phyloP scores from a whole-genome alignment of 176 grass and related monocot genomes.

The Musa itinerans region DNA sequence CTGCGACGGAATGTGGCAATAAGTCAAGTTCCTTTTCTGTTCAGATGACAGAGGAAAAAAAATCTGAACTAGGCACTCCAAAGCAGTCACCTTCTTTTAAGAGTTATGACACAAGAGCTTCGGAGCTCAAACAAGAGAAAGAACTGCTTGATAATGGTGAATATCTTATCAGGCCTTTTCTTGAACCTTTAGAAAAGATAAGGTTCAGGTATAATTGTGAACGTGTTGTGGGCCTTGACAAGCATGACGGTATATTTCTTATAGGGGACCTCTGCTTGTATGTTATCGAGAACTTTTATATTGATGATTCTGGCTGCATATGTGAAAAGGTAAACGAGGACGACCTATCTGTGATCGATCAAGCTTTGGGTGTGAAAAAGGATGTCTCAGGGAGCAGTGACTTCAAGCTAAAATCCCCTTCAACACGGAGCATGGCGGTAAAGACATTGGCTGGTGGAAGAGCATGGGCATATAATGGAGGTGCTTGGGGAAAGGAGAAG shows the following conservation, averaged over 20 bases:
- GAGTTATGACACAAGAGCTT: conserved; percentile 50
- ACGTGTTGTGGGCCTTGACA: conserved; percentile 86
- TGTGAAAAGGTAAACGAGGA: conserved; percentile 84
- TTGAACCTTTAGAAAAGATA: conserved; percentile 89
- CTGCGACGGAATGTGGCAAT: conserved; percentile 60
- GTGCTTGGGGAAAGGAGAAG: conserved; percentile 96
- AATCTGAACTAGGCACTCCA: conserved; percentile 71
- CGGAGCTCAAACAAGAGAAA: conserved; percentile 81
- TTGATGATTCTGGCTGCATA: conserved; percentile 77
- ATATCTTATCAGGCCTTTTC: conserved; percentile 90
- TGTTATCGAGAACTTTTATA: conserved; percentile 98
- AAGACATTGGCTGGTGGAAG: conserved; percentile 74
- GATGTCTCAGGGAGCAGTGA: conserved; percentile 68
- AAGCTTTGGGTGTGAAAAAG: conserved; percentile 97
- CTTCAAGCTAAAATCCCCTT: conserved; percentile 67
- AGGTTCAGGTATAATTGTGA: conserved; percentile 90
- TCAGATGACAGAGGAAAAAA: conserved; percentile 61
- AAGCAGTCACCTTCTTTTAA: conserved; percentile 47
- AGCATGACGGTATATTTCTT: conserved; percentile 94
- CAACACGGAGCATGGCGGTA: conserved; percentile 33
- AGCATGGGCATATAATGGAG: conserved; percentile 91
- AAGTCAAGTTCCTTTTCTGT: conserved; percentile 79
- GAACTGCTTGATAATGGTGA: conserved; percentile 89
- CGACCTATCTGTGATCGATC: conserved; percentile 93
- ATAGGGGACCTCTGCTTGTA: conserved; percentile 91